Conservation (phyloP, 192 early-diverging fungal genomes). For the Bifiguratus adelaidae region DNA sequence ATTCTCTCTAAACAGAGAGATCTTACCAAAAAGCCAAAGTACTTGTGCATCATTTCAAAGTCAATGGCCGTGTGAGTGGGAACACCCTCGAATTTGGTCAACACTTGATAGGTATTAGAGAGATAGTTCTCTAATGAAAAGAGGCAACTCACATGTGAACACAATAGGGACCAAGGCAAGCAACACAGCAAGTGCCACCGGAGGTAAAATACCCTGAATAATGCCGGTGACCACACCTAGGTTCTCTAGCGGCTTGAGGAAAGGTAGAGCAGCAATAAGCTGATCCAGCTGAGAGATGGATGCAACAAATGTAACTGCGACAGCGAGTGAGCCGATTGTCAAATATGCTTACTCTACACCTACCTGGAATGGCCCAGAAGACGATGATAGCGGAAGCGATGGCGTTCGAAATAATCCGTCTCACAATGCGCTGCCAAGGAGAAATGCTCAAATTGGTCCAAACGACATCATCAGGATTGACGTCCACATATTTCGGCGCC, state of each 20-base stretch:
- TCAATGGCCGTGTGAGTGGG: conserved; percentile 45
- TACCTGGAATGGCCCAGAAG: conserved; percentile 63
- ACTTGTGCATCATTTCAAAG: conserved; percentile 51
- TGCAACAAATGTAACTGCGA: conserved; percentile 42
- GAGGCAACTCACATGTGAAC: conserved; percentile 34
- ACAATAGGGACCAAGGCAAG: conserved; percentile 58
- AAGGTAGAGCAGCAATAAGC: conserved; percentile 39
- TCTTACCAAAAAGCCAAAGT: conserved; percentile 67
- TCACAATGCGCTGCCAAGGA: conserved; percentile 35
- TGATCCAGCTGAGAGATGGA: conserved; percentile 36
- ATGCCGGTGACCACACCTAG: conserved; percentile 27
- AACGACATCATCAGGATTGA: conserved; percentile 65
- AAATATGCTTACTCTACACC: neutral
- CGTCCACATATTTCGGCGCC: conserved; percentile 49
- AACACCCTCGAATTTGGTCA: conserved; percentile 50
- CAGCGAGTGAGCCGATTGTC: neutral
- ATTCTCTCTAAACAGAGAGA: conserved; percentile 1
- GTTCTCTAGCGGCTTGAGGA: conserved; percentile 22
- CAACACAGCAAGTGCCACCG: conserved; percentile 53
- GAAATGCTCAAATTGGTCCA: conserved; percentile 68
- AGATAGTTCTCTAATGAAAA: neutral
- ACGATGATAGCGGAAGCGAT: conserved; percentile 46
- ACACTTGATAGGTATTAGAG: conserved; percentile 10
- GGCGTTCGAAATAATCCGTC: conserved; percentile 37
- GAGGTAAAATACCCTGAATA: conserved; percentile 72